These are phyloP conservation scores for Hypoxylon trugodes DNA, from an alignment of 495 filamentous ascomycete genomes.

Conservation along the genomic window DNA sequence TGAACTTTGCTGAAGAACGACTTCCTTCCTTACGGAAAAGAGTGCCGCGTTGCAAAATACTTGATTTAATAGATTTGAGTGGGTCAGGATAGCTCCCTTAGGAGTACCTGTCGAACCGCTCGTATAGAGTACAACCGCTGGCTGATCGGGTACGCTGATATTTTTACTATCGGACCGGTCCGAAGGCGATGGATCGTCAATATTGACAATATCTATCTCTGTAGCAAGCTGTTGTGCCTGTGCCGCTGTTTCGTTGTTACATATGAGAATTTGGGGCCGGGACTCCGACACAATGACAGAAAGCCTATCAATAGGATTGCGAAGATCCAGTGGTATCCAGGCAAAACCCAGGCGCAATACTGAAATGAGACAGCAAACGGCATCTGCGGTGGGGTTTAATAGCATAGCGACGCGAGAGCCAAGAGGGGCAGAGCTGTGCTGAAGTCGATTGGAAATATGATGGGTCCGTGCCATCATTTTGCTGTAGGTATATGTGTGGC, in stretches of 20 bases:
- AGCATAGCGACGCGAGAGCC: background rate
- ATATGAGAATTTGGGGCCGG: background rate
- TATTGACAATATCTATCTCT: background rate
- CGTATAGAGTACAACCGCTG: conserved; percentile 52
- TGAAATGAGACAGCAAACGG: background rate
- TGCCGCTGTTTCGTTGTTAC: background rate
- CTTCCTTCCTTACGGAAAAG: conserved; percentile 18
- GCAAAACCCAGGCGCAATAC: background rate
- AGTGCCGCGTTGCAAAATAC: background rate
- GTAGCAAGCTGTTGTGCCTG: background rate
- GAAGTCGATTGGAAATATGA: background rate
- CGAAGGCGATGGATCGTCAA: background rate
- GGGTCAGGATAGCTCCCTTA: conserved; percentile 52
- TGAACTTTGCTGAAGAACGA: conserved; percentile 40
- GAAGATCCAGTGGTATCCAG: background rate
- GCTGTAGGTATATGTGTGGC: background rate
- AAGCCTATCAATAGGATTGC: background rate
- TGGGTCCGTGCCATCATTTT: background rate
- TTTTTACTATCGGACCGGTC: background rate
- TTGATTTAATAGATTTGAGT: conserved; percentile 31
- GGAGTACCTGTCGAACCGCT: conserved; percentile 58
- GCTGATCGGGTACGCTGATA: background rate
- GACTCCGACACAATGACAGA: background rate
- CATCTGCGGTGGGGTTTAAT: background rate
- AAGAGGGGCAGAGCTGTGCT: background rate